Percentiles rank a stretch among this genome's conserved stretches.
Evolutionary conservation across 768 basidiomycete genomes (phyloP).

Genomic region (Imleria badia): DNA sequence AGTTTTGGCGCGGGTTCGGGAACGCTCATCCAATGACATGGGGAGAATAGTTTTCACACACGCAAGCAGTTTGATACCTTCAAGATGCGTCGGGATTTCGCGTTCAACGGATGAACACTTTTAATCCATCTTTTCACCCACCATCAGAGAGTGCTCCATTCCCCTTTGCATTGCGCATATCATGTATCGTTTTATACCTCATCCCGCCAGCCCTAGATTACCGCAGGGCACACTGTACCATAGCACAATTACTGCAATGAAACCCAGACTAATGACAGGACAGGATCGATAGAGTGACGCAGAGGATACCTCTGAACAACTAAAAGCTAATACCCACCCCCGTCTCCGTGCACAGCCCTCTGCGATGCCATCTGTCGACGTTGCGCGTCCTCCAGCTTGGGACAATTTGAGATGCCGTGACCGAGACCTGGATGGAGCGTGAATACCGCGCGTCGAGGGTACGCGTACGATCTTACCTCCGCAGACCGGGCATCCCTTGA

Average conservation of each 20-base stretch:
- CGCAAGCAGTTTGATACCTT: conserved; percentile 21
- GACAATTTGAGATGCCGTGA: conserved; percentile 92
- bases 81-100: conserved; percentile 34
- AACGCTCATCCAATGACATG: not conserved
- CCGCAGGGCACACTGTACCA: conserved; percentile 5
- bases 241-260: conserved; percentile 5
- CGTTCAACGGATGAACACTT: conserved; percentile 25
- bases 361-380: conserved; percentile 89
- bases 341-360: conserved; percentile 64
- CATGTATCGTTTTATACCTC: conserved; percentile 3
- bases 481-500: conserved; percentile 93
- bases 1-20: not conserved
- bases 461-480: conserved; percentile 57
- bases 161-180: conserved; percentile 3
- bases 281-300: not conserved
- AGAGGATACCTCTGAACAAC: not conserved
- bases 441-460: not conserved
- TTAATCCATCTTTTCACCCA: not conserved
- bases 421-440: conserved; percentile 65
- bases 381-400: conserved; percentile 93
- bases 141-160: not conserved
- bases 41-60: not conserved
- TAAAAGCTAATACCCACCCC: conserved; percentile 34
- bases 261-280: not conserved
- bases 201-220: not conserved